Conservation (phyloP, 371 early-diverging fungal genomes). For the Dinochytrium kinnereticum region DNA sequence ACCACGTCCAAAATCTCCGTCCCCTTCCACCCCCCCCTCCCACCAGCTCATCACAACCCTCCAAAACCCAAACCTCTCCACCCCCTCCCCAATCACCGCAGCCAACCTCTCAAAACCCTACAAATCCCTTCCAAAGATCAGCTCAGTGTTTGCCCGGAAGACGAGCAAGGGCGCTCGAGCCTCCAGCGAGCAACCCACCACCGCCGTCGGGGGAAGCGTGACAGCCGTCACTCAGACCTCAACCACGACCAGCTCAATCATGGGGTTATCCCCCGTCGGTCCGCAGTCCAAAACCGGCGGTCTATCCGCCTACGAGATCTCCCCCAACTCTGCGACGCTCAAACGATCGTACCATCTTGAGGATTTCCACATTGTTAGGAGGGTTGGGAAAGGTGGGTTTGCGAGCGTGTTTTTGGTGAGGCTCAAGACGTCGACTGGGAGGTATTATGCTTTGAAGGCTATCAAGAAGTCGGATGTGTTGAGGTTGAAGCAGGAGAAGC, state of each 20-base stretch:
- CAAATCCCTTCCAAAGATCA: constrained; percentile 42
- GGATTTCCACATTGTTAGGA: constrained; percentile 52
- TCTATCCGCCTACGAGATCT: constrained; percentile 46
- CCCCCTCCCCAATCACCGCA: constrained; percentile 10
- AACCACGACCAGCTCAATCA: background rate
- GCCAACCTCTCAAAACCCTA: constrained; percentile 18
- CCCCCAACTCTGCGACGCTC: constrained; percentile 15
- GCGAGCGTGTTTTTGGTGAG: constrained; percentile 55
- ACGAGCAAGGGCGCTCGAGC: constrained; percentile 27
- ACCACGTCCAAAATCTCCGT: background rate
- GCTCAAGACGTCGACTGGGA: constrained; percentile 44
- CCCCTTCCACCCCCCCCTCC: background rate
- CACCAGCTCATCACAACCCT: background rate
- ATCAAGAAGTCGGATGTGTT: constrained; percentile 58
- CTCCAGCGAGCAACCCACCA: constrained; percentile 24
- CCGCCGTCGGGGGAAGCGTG: constrained; percentile 1
- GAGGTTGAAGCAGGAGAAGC: constrained; percentile 55
- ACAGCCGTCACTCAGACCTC: background rate
- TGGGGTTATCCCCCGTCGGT: background rate
- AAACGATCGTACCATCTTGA: constrained; percentile 42
- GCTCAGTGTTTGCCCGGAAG: constrained; percentile 31
- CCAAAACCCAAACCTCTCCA: background rate
- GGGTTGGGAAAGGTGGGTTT: constrained; percentile 58
- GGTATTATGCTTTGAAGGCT: constrained; percentile 58
- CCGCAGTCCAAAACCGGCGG: constrained; percentile 26